Evolutionary conservation across 2,329 filamentous ascomycete genomes (phyloP), one percentile per base, ranked within the genome.

Genomic region (Chaetomiaceae sp.): DNA sequence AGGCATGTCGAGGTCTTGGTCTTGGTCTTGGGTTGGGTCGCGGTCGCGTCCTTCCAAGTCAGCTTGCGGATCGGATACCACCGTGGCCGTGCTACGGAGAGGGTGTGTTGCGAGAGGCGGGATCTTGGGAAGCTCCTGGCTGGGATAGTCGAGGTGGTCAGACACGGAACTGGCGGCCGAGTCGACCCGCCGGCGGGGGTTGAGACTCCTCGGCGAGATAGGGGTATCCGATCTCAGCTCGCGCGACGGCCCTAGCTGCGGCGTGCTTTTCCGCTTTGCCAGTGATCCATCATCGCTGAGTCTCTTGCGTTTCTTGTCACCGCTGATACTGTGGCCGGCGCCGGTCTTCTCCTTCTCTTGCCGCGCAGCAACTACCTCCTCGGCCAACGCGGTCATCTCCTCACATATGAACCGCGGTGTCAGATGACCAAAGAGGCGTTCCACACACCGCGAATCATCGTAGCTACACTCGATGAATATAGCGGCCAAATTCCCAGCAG

Each of bases 401-500:
- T 87, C 81, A 21, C 92, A 82, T 11, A 99, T 71, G 66, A 90
- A 94, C 0, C 84, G 77, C 0, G 94, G 94, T 33, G 89, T 89
- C 13, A 99, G 75, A 63, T 99, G 94, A 0, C 94, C 94, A 60
- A 90, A 99, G 0, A 99, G 76, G 0, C 85, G 81, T 45, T 87
- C 84, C 55, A 94, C 85, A 20, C 82, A 78, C 63, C 90, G 86
- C 7, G 81, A 81, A 67, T 96, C 86, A 56, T 90, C 87, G 68
- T 92, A 99, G 57, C 89, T 95, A 69, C 92, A 97, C 73, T 99
- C 94, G 62, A 99, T 95, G 65, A 97, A 92, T 11, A 99, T 87
- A 10, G 86, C 92, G 0, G 78, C 80, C 0, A 99, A 77, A 4
- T 79, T 76, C 1, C 89, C 89, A 0, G 77, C 72, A 0, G 77